Evolutionary conservation across 768 basidiomycete genomes (phyloP).

Genomic region (Suillus ampliporus): DNA sequence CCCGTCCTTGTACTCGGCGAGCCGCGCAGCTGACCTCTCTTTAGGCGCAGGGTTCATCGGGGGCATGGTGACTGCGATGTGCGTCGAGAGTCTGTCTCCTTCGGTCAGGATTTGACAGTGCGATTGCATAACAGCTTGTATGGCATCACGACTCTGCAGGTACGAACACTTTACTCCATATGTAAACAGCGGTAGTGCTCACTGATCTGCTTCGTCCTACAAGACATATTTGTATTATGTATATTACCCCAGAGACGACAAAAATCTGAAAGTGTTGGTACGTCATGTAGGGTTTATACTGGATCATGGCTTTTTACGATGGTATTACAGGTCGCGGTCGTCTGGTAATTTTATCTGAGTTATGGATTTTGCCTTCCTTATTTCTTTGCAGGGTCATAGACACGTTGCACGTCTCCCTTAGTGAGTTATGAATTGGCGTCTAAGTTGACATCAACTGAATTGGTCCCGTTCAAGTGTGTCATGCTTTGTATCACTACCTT

Average conservation of each 20-base stretch:
- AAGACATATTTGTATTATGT: slow-evolving; percentile 32
- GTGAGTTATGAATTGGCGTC: background rate
- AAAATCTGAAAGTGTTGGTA: slow-evolving; percentile 19
- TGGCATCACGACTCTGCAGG: slow-evolving; percentile 31
- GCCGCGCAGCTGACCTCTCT: background rate
- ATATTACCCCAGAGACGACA: slow-evolving; percentile 26
- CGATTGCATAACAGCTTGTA: slow-evolving; percentile 19
- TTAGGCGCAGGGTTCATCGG: slow-evolving; percentile 29
- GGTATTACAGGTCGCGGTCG: slow-evolving; percentile 9
- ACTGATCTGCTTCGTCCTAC: background rate
- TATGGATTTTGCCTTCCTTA: background rate
- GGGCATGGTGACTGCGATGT: slow-evolving; percentile 24
- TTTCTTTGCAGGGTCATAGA: slow-evolving; percentile 10
- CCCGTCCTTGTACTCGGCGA: background rate
- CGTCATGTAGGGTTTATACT: background rate
- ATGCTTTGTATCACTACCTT: slow-evolving; percentile 47
- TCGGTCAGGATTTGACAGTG: background rate
- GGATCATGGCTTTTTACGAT: background rate
- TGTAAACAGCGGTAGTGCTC: too few relatives aligned
- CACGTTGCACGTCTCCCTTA: slow-evolving; percentile 16
- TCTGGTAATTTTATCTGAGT: slow-evolving; percentile 10
- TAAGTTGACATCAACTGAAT: background rate
- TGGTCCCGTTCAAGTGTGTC: slow-evolving; percentile 13
- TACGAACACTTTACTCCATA: slow-evolving; percentile 8
- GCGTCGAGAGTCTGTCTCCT: slow-evolving; percentile 6